Percentiles rank a stretch among this genome's conserved stretches.
These are phyloP conservation scores for Phaffia rhodozyma DNA, from an alignment of 1,284 basidiomycete genomes.

Conservation along the genomic window DNA sequence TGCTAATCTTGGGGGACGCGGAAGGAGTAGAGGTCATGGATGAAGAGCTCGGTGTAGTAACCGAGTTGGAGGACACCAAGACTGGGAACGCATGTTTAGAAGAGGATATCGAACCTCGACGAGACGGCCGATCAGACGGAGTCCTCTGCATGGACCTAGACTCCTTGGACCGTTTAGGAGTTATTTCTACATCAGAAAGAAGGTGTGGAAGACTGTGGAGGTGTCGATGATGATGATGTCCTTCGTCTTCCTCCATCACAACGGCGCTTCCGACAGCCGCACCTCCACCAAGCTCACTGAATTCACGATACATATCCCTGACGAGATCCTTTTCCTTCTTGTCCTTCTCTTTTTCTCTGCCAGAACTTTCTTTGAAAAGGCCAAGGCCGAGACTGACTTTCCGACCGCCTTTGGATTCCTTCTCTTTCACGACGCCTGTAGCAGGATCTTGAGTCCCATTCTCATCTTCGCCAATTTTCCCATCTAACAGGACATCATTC, in stretches of 20 bases:
- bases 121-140: not conserved
- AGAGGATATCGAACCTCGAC: no score
- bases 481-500: not conserved
- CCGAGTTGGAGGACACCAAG: no score
- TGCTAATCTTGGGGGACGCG: not conserved
- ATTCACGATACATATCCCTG: not conserved
- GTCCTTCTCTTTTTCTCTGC: slow-evolving; percentile 6
- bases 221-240: not conserved
- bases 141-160: not conserved
- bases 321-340: slow-evolving; percentile 1
- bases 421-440: not conserved
- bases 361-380: slow-evolving; percentile 32
- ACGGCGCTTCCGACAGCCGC: not conserved
- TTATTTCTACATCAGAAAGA: not conserved
- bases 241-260: slow-evolving; percentile 3
- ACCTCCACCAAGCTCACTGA: not conserved
- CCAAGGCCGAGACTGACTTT: slow-evolving; percentile 38
- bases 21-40: not conserved
- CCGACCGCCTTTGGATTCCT: slow-evolving; percentile 29
- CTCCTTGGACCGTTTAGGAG: not conserved
- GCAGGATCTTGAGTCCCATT: not conserved
- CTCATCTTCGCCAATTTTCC: not conserved
- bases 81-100: no score
- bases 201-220: not conserved
- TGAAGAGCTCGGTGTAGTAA: not conserved